Percentiles rank a stretch among this genome's conserved stretches.
These are phyloP conservation scores for Suhomyces wounanorum DNA, from an alignment of 1,139 yeast species.

Conservation along the genomic window DNA sequence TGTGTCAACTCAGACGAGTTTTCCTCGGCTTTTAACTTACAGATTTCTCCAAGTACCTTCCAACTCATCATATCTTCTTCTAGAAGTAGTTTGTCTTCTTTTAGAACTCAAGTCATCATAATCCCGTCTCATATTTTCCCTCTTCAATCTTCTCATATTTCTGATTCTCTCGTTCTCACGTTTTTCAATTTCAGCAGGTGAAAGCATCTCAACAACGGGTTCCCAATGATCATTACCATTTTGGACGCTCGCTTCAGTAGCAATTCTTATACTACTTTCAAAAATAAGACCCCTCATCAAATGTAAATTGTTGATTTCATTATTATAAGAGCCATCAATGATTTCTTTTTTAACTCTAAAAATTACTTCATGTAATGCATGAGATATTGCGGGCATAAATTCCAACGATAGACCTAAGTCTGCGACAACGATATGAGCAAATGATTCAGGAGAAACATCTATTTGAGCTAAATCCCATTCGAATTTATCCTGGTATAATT, in stretches of 20 bases:
- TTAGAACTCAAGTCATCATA: constrained; percentile 41
- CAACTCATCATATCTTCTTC: constrained; percentile 59
- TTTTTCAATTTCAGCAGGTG: constrained; percentile 92
- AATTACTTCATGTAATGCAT: constrained; percentile 79
- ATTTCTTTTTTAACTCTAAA: constrained; percentile 80
- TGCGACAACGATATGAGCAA: constrained; percentile 78
- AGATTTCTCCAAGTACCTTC: constrained; percentile 38
- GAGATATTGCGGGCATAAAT: constrained; percentile 88
- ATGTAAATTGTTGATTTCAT: constrained; percentile 48
- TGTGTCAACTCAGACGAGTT: not conserved
- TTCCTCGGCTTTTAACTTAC: not conserved
- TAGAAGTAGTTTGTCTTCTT: constrained; percentile 34
- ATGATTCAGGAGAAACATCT: constrained; percentile 76
- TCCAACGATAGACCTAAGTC: constrained; percentile 87
- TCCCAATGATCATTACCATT: constrained; percentile 75
- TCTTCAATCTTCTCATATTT: constrained; percentile 83
- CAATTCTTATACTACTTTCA: constrained; percentile 47
- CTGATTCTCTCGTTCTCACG: constrained; percentile 95
- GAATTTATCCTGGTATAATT: constrained; percentile 85
- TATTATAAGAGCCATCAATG: constrained; percentile 69
- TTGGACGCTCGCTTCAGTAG: constrained; percentile 47
- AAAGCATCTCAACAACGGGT: constrained; percentile 81
- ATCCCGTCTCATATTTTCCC: constrained; percentile 78
- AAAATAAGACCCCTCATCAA: constrained; percentile 46
- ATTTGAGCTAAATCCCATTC: constrained; percentile 86